Evolutionary conservation across 1,139 yeast species (phyloP).

Genomic region (Wickerhamomyces sp.): DNA sequence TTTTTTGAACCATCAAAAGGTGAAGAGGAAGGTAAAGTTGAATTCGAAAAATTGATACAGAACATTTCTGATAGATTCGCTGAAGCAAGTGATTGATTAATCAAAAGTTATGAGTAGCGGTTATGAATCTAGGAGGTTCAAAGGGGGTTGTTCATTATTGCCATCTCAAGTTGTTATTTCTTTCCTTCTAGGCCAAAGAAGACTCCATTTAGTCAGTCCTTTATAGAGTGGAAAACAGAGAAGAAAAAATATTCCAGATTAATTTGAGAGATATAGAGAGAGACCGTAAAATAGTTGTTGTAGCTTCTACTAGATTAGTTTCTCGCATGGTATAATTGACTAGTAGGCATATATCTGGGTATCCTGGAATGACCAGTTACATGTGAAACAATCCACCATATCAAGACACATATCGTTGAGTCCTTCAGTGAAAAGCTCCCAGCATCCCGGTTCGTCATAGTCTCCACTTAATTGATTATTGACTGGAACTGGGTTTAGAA

Average conservation of each 20-base stretch:
- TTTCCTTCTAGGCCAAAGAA: neutral
- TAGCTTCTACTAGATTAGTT: too few relatives aligned
- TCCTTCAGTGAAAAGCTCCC: slow-evolving; percentile 2
- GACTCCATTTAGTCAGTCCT: neutral
- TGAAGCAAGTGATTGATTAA: slow-evolving; percentile 78
- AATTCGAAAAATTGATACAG: slow-evolving; percentile 70
- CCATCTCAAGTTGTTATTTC: neutral
- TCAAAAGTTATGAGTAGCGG: neutral
- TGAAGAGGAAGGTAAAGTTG: slow-evolving; percentile 66
- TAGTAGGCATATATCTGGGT: neutral
- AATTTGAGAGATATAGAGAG: too few relatives aligned
- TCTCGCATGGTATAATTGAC: too few relatives aligned
- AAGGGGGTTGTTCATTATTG: neutral
- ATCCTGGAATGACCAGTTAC: slow-evolving; percentile 1
- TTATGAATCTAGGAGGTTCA: neutral
- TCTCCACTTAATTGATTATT: neutral
- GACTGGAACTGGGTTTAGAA: neutral
- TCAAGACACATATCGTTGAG: slow-evolving; percentile 10
- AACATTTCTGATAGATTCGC: slow-evolving; percentile 87
- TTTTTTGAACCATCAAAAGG: slow-evolving; percentile 95
- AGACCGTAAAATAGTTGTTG: too few relatives aligned
- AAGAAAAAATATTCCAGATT: neutral
- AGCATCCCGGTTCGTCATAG: slow-evolving; percentile 7
- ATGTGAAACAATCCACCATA: slow-evolving; percentile 1
- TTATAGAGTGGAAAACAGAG: neutral